Base-by-base conservation (phyloP, 2,329 filamentous ascomycete genomes). In the Clonostachys byssicola region DNA sequence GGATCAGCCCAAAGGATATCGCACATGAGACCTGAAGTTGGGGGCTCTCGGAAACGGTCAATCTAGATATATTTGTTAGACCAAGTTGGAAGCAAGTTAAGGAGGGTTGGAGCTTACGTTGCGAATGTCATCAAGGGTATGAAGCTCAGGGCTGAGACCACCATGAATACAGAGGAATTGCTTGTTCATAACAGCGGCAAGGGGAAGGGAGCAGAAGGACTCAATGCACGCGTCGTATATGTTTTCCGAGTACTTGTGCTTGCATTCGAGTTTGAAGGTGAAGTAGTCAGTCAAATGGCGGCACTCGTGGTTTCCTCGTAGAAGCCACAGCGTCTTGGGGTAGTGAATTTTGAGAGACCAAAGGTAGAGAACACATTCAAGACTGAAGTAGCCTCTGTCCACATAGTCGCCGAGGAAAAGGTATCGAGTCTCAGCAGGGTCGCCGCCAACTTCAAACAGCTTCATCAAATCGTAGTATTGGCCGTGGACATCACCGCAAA, bases 401-500 rank as follows among this genome's bases (percentile, higher is more conserved):
- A 99, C 94, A 65, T 99, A 99, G 71, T 99, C 94, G 51, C 94
- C 94, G 54, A 99, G 75, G 72, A 99, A 99, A 50, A 99, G 82
- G 70, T 99, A 99, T 62, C 94, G 78, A 33, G 94, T 99, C 73
- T 99, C 94, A 46, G 92, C 83, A 39, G 94, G 94, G 67, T 99
- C 94, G 54, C 94, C 94, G 56, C 94, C 94, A 45, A 99, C 94
- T 70, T 99, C 94, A 62, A 99, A 99, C 34, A 99, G 80, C 77
- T 99, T 99, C 94, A 99, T 99, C 64, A 99, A 73, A 68, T 99
- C 94, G 68, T 96, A 99, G 74, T 97, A 99, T 73, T 99, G 94
- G 56, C 94, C 94, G 70, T 99, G 94, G 47, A 99, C 92, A 63
- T 99, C 94, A 64, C 94, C 94, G 62, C 94, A 99, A 44, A 99